Base-by-base conservation (phyloP, 352 stramenopile species). In the Phytophthora pluvialis region DNA sequence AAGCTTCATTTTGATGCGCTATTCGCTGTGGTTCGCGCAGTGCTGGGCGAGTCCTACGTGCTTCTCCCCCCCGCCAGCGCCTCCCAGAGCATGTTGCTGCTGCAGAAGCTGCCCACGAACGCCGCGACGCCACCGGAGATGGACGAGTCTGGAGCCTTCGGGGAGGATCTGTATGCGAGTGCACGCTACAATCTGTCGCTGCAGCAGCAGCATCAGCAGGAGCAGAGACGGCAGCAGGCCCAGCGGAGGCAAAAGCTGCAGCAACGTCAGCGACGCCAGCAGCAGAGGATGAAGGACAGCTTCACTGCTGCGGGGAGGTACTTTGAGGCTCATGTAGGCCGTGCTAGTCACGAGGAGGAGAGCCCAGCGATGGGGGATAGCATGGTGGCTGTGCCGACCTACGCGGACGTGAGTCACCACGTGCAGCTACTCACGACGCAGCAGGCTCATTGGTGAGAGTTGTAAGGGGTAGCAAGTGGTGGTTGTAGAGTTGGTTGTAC, bases 321-420 rank as follows among this genome's bases (percentile, higher is more conserved):
- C 39, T 70, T 73, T 39, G 64, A 69, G 16, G 53, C 40, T 28
- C 71, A 73, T 35, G 65, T 68, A 9, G 58, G 62, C 5, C 60
- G 28, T 42, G 48, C 61, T 12, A 64, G 61, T 25, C 42, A 63
- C 1, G 46, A 73, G 32, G 67, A 74, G 3, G 65, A 77, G 21
- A 53, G 47, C 13, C 6, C 35, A 12, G 53, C 56, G 40, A 73
- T 90, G 63, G 66, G 72, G 16, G 80, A 93, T 36, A 91, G 84
- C 48, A 77, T 89, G 57, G 74, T 80, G 43, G 83, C 78, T 9
- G 77, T 89, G 3, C 72, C 80, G 29, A 90, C 82, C 1, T 85
- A 91, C 51, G 85, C 86, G 4, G 81, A 92, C 47, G 57, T 94
- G 5, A 94, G 84, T 43, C 77, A 91, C 52, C 83, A 92, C 29